A percentile compares a stretch with the other conserved stretches of the same genome.
Conservation (phyloP, 2,329 filamentous ascomycete species). For the Verticillium albo-atrum region DNA sequence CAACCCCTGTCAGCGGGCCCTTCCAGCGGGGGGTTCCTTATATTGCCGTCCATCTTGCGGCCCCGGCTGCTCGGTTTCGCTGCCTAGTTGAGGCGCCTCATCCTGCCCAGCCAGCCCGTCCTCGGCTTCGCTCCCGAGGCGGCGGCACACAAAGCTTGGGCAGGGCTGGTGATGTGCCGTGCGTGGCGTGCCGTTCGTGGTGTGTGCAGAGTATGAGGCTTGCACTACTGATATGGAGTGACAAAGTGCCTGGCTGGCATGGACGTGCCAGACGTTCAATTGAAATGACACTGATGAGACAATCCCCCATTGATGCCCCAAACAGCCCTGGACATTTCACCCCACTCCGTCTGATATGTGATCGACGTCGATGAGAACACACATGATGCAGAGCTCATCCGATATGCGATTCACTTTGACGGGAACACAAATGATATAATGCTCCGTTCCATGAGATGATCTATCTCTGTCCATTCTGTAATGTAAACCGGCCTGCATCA, state of each 20-base stretch:
- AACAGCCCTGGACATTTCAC: too few species aligned
- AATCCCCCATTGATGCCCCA: too few species aligned
- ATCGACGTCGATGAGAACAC: too few species aligned
- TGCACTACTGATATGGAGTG: too few species aligned
- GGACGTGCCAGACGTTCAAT: too few species aligned
- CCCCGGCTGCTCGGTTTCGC: not conserved
- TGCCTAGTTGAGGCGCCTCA: not conserved
- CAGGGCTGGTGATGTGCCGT: not conserved
- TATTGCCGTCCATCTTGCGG: not conserved
- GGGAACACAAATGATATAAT: not conserved
- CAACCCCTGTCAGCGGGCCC: not conserved
- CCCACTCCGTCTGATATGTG: too few species aligned
- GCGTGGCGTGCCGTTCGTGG: too few species aligned
- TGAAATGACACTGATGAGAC: too few species aligned
- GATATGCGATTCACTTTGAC: not conserved
- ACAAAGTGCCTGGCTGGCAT: too few species aligned
- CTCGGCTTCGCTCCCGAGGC: not conserved
- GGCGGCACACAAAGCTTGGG: not conserved
- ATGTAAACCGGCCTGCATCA: not conserved
- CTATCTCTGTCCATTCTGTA: not conserved
- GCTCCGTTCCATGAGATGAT: not conserved
- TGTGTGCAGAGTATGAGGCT: too few species aligned
- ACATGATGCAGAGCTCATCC: too few species aligned
- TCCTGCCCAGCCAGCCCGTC: not conserved
- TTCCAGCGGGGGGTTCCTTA: not conserved